Evolutionary conservation across 2,329 filamentous ascomycete genomes (phyloP), one percentile per base, ranked within the genome.

Genomic region (Verticillium nubilum): DNA sequence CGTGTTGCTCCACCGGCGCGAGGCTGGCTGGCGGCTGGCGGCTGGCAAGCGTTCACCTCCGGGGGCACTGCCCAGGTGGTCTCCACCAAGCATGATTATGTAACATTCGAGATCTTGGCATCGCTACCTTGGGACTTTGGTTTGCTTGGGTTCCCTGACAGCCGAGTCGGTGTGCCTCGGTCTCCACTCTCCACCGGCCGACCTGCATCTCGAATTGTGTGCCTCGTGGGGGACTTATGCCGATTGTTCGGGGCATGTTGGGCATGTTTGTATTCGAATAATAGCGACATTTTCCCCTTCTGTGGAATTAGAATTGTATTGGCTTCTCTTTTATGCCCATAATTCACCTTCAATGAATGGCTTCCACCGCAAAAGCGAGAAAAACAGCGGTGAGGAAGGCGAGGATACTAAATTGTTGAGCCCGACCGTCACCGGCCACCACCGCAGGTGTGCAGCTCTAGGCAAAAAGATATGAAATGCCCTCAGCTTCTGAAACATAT

Each of bases 1-100:
- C 74, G 74, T 73, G 68, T 68, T 69, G 66, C 68, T 57, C 25
- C 26, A 27, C 23, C 27, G 6, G 7, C 26, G 56, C 56, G 42
- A 57, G 56, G 56, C 56, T 57, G 56, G 37, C 54, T 13, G 13
- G 23, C 25, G 42, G 17, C n/a, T 47, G 42, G 23, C 29, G 42
- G 42, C 19, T 25, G 42, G n/a, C 10, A 4, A 9, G 7, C 19
- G 7, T n/a, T n/a, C n/a, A n/a, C n/a, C n/a, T n/a, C n/a, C n/a
- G n/a, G n/a, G n/a, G n/a, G n/a, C n/a, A n/a, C n/a, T n/a, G n/a
- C n/a, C n/a, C n/a, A n/a, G n/a, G n/a, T n/a, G 29, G 9, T 31
- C 2, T 31, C 29, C 29, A 15, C 10, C 52, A 28, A 27, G 6
- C 25, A 9, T 26, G 54, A 13, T 56, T 56, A 56, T 25, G 13